These are phyloP conservation scores for Cerrena zonata DNA, from an alignment of 1,284 basidiomycete genomes.

Conservation along the genomic window DNA sequence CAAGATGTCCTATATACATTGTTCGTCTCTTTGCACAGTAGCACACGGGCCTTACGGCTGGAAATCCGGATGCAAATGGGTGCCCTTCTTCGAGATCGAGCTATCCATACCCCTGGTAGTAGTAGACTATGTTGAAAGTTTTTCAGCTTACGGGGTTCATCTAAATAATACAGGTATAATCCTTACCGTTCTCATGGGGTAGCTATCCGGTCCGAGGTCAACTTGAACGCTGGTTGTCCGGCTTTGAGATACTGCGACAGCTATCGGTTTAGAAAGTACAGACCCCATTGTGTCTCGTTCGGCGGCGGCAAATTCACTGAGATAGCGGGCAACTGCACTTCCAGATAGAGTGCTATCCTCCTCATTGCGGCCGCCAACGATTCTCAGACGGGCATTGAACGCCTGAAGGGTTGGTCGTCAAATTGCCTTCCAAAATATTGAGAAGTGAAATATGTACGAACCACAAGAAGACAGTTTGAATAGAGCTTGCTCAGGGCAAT, in stretches of 20 bases:
- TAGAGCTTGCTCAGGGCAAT: constrained; percentile 28
- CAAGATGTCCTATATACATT: too few species aligned
- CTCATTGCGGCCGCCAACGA: background rate
- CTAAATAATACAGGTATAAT: too few species aligned
- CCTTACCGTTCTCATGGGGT: background rate
- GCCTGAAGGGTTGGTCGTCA: background rate
- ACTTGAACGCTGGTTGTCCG: background rate
- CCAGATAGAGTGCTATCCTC: background rate
- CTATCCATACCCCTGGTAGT: too few species aligned
- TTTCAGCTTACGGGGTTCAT: too few species aligned
- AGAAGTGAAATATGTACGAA: too few species aligned
- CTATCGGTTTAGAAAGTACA: background rate
- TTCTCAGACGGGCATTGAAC: background rate
- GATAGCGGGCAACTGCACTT: background rate
- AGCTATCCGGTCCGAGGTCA: background rate
- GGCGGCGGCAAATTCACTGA: background rate
- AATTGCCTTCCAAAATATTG: background rate
- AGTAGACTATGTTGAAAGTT: too few species aligned
- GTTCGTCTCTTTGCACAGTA: too few species aligned
- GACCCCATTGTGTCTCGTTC: background rate
- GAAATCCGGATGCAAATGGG: too few species aligned
- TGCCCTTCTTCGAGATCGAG: too few species aligned
- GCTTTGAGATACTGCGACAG: background rate
- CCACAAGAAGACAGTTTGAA: constrained; percentile 29
- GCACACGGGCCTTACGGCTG: too few species aligned